Conservation (phyloP, 2,329 filamentous ascomycete genomes). For the Taxawa tesnikishii region DNA sequence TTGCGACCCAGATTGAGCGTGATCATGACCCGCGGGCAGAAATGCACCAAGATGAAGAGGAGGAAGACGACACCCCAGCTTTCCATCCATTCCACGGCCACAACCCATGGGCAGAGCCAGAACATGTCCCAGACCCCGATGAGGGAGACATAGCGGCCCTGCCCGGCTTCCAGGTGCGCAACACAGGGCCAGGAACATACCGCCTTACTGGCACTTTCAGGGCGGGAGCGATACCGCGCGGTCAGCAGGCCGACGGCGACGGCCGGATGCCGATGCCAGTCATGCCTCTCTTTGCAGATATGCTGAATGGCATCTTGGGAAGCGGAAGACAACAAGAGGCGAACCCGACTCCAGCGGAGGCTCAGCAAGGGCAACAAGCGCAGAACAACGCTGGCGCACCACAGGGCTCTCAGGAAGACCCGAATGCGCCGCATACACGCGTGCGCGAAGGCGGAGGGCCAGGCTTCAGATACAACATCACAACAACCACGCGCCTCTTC, state of each 20-base stretch:
- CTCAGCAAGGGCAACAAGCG: too few relatives aligned
- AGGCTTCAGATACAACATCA: constrained; percentile 17
- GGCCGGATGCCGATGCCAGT: constrained; percentile 1
- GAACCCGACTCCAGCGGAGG: not conserved
- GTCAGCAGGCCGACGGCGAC: not conserved
- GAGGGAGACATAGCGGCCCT: constrained; percentile 30
- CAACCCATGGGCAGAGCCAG: constrained; percentile 36
- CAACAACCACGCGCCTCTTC: constrained; percentile 24
- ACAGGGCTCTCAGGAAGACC: too few relatives aligned
- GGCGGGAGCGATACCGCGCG: not conserved
- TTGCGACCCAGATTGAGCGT: constrained; percentile 27
- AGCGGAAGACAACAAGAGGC: constrained; percentile 3
- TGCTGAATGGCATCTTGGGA: constrained; percentile 9
- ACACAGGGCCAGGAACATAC: constrained; percentile 14
- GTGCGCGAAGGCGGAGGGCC: constrained; percentile 13
- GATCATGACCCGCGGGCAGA: constrained; percentile 51
- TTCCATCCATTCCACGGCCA: constrained; percentile 27
- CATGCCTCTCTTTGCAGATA: constrained; percentile 8
- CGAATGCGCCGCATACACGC: not conserved
- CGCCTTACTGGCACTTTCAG: constrained; percentile 6
- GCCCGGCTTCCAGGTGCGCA: constrained; percentile 18
- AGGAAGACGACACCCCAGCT: constrained; percentile 14
- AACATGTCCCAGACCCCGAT: constrained; percentile 35
- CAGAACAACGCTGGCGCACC: too few relatives aligned
- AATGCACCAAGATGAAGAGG: constrained; percentile 15